Evolutionary conservation across 441 rosid genomes (phyloP), one percentile per base, ranked within the genome.

Genomic region (Arabidopsis lyrata): DNA sequence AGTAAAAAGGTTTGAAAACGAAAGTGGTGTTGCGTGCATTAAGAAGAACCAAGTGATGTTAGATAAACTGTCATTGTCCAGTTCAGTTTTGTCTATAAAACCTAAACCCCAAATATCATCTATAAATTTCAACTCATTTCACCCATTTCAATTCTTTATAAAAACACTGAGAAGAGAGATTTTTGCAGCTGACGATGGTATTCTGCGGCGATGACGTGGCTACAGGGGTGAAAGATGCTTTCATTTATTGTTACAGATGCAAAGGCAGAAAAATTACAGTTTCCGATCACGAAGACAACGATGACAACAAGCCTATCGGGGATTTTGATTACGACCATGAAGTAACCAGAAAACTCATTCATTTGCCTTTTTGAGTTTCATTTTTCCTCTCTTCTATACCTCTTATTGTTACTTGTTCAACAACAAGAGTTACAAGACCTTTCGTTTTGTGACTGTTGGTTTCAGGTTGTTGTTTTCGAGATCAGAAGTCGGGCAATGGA

Each of bases 401-500:
- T 45, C 49, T 44, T 45, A 1, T 22, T 24, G 27, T 24, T 24
- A 24, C 27, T 24, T 24, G 27, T 13, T 47, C 52, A 47, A 15
- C 11, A 16, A 8, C 13, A 39, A 11, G 44, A 39, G 44, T 12
- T 39, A 39, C 29, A 49, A 18, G 12, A 20, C 2, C 12, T 47
- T 18, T 16, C 12, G n/a, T 77, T 36, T 29, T 52, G 34, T 15
- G 14, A 69, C 32, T 47, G 60, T 53, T 61, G 65, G 76, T 61
- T 60, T 29, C 80, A 94, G 97, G 80, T 81, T 36, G 80, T 81
- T 36, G 89, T 89, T 50, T 89, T 84, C 18, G 86, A 81, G 72
- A 88, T 93, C 24, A 84, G 83, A 67, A 85, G 81, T 5, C 64
- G 83, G 24, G 95, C 92, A 1, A 84, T 87, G 88, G 97, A 88